Base-by-base conservation (phyloP, 805 yeast species). In the Myxozyma mucilagina region DNA sequence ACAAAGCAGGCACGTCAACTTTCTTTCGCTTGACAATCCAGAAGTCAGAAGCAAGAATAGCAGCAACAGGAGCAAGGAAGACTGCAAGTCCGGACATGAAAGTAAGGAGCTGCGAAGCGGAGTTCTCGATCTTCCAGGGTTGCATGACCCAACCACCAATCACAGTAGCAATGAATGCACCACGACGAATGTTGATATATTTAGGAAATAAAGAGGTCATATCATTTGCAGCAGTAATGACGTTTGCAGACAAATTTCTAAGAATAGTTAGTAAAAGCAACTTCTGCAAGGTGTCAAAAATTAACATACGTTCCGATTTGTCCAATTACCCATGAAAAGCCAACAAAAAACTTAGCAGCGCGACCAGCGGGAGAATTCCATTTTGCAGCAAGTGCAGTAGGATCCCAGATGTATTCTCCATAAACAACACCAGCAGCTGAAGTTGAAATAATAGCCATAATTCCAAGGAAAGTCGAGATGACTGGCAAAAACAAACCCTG, bases 201-300 rank as follows among this genome's bases (percentile, higher is more conserved):
- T 80, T 79, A 7, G 89, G 89, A 59, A 83, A 77, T 68, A 84
- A 72, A 0, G 84, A 79, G 7, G 85, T 76, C 64, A 82, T 75
- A 68, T 84, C 89, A 18, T 84, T 83, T 52, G 84, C 84, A 60
- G 82, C 82, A 1, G 85, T 78, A 49, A 84, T 78, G n/a, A 86
- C 82, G 69, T 84, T 84, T 39, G 87, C 87, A 7, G 85, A 61
- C 53, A 64, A 34, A 56, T 60, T 66, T 35, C 53, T 50, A 38
- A 38, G 16, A 24, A 24, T 1, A 39, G 36, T 20, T 34, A 50
- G 18, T 6, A 11, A 24, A 9, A 3, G 10, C 14, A 20, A 36
- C 10, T 8, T 16, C 9, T 9, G 7, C 13, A 18, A 36, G 38
- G 20, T 6, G n/a, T 8, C 10, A 5, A 38, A 14, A 20, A 18